Evolutionary conservation across 345 rosid species (phyloP).

Genomic region (Syzygium oleosum): DNA sequence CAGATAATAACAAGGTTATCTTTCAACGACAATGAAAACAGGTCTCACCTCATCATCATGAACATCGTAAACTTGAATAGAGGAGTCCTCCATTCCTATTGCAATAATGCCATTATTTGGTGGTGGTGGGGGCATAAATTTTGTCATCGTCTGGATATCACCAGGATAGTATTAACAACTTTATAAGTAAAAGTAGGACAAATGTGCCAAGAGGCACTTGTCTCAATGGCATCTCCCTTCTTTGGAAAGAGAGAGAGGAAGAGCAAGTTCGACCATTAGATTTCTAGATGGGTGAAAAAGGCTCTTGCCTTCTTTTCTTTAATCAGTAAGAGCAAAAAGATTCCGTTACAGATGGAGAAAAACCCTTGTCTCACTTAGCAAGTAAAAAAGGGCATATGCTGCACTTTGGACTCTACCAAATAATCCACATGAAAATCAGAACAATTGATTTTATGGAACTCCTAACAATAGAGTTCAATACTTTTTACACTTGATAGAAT

Average conservation of each 20-base stretch:
- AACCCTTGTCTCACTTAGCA: not conserved
- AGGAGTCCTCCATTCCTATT: slow-evolving; percentile 80
- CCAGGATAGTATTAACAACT: not conserved
- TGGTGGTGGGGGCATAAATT: slow-evolving; percentile 71
- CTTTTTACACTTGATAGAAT: not conserved
- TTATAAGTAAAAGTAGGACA: not conserved
- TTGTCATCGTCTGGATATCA: slow-evolving; percentile 39
- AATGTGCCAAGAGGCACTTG: not conserved
- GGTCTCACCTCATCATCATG: slow-evolving; percentile 63
- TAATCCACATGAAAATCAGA: too few species aligned
- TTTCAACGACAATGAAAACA: not conserved
- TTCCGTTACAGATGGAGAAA: not conserved
- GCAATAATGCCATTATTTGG: slow-evolving; percentile 78
- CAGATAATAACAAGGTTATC: not conserved
- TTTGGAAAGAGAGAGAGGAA: not conserved
- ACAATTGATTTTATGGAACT: too few species aligned
- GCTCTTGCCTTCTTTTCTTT: not conserved
- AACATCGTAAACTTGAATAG: slow-evolving; percentile 64
- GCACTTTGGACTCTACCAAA: too few species aligned
- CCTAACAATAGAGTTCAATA: not conserved
- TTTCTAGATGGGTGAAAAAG: rapidly evolving
- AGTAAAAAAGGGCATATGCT: not conserved
- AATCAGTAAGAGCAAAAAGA: not conserved
- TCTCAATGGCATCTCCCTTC: not conserved
- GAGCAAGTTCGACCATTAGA: not conserved